Percentiles rank a stretch among this genome's conserved stretches.
Conservation (phyloP, 805 yeast genomes). For the Barnettozyma pratensis region DNA sequence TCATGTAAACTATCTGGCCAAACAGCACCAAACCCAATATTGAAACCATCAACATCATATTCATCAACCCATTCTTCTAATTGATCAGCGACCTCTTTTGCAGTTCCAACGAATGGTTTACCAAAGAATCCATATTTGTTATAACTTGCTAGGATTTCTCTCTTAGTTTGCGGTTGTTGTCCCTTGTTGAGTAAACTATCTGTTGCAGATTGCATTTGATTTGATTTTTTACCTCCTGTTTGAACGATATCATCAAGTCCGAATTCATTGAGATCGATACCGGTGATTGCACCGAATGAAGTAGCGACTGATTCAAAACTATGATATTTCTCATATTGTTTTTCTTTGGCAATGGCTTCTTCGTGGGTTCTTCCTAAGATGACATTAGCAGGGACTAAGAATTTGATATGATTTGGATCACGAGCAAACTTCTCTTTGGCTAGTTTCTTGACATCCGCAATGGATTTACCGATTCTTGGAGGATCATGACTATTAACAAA, state of each 20-base stretch:
- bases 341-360: conserved; percentile 25
- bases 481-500: conserved; percentile 36
- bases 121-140: conserved; percentile 11
- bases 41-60: conserved; percentile 38
- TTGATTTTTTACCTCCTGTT: conserved; percentile 23
- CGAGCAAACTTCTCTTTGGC: conserved; percentile 32
- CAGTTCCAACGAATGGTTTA: conserved; percentile 28
- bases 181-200: conserved; percentile 26
- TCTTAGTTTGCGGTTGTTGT: conserved; percentile 15
- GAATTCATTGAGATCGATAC: conserved; percentile 34
- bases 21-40: conserved; percentile 29
- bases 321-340: conserved; percentile 27
- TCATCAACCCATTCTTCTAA: conserved; percentile 33
- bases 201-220: conserved; percentile 28
- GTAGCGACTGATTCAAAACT: conserved; percentile 40
- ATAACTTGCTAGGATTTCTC: conserved; percentile 6
- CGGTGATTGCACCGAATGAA: conserved; percentile 42
- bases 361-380: conserved; percentile 30
- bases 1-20: conserved; percentile 35
- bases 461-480: conserved; percentile 24
- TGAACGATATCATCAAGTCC: conserved; percentile 25
- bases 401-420: conserved; percentile 33
- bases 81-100: conserved; percentile 34
- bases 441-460: conserved; percentile 27
- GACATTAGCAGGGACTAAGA: conserved; percentile 34